A percentile compares a stretch with the other conserved stretches of the same genome.
phyloP scores from a whole-genome alignment of 139 green algal genomes.

The Tetradesmus obliquus region DNA sequence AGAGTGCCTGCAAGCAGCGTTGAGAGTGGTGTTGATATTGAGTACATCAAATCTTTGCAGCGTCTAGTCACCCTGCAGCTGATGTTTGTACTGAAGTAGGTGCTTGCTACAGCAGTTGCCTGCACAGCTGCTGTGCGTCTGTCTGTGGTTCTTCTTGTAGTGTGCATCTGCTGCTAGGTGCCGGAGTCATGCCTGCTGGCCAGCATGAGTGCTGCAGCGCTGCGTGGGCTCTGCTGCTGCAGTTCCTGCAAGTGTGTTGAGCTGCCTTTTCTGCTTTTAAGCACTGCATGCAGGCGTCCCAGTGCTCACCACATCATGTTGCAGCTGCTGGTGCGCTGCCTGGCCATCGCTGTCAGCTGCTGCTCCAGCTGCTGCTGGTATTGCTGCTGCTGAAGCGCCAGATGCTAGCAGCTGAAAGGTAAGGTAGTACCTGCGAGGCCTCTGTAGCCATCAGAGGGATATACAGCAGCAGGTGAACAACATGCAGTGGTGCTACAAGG shows the following conservation, averaged over 20 bases:
- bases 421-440: constrained; percentile 31
- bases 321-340: not conserved
- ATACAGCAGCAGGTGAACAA: not conserved
- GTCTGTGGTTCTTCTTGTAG: not conserved
- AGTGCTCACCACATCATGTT: not conserved
- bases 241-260: not conserved
- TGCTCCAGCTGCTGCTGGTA: not conserved
- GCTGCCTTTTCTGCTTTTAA: not conserved
- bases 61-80: too few species aligned
- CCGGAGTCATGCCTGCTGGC: not conserved
- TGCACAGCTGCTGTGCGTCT: not conserved
- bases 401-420: constrained; percentile 10
- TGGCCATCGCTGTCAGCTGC: not conserved
- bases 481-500: not conserved
- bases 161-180: not conserved
- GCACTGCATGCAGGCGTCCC: not conserved
- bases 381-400: not conserved
- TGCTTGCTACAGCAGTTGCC: not conserved
- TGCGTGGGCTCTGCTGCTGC: not conserved
- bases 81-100: too few species aligned
- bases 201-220: not conserved
- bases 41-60: not conserved
- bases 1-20: constrained; percentile 12
- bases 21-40: not conserved
- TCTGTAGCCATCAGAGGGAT: not conserved